Evolutionary conservation across 805 yeast species (phyloP).

Genomic region (Yarrowia phangngaensis): DNA sequence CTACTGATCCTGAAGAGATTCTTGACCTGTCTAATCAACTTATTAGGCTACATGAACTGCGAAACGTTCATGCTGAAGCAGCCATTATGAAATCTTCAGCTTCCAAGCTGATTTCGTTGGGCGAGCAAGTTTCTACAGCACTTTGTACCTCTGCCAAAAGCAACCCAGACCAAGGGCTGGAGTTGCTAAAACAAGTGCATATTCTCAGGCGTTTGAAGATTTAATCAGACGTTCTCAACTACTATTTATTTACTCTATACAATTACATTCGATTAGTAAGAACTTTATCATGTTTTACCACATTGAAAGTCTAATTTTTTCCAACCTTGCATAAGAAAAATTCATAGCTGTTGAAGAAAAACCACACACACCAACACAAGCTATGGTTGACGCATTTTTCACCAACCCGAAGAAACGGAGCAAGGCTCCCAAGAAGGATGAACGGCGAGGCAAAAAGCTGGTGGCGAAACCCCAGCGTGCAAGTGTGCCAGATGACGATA

Average conservation of each 20-base stretch:
- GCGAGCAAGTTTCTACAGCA: slow-evolving; percentile 5
- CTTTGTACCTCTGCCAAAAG: slow-evolving; percentile 1
- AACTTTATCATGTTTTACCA: slow-evolving; percentile 13
- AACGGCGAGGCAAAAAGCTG: slow-evolving; percentile 17
- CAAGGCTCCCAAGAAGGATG: slow-evolving; percentile 27
- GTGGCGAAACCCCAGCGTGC: slow-evolving; percentile 2
- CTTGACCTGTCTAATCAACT: slow-evolving; percentile 13
- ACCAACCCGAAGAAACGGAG: slow-evolving; percentile 36
- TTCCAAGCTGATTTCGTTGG: background rate
- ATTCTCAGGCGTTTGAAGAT: slow-evolving; percentile 7
- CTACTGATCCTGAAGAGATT: slow-evolving; percentile 9
- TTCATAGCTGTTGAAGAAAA: slow-evolving; percentile 1
- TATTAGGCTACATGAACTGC: slow-evolving; percentile 5
- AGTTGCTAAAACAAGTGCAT: slow-evolving; percentile 12
- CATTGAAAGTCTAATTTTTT: slow-evolving; percentile 12
- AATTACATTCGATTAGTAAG: background rate
- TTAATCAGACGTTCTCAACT: background rate
- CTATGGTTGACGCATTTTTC: slow-evolving; percentile 35
- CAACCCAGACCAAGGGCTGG: slow-evolving; percentile 5
- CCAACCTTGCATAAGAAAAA: slow-evolving; percentile 8
- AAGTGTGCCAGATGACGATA: slow-evolving; percentile 32
- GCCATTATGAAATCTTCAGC: slow-evolving; percentile 11
- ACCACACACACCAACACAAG: slow-evolving; percentile 16
- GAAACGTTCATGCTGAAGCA: slow-evolving; percentile 2
- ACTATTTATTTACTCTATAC: background rate